Evolutionary conservation across 2,329 filamentous ascomycete species (phyloP).

Genomic region (Knufia petricola): DNA sequence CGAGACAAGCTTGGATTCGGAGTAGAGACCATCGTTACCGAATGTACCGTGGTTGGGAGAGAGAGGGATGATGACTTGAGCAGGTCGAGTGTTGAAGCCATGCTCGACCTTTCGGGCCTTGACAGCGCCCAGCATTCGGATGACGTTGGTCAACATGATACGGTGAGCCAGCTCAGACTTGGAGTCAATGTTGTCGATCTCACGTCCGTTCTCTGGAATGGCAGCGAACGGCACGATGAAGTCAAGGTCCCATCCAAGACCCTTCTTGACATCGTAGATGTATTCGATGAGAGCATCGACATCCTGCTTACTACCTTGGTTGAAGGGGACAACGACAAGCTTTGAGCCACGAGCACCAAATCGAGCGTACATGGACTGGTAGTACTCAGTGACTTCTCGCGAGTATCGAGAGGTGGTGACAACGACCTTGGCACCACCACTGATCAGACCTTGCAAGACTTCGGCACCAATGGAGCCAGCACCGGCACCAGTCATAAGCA

Average conservation of each 20-base stretch:
- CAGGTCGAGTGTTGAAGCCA: conserved; percentile 88
- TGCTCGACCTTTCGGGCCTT: conserved; percentile 82
- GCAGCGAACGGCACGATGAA: conserved; percentile 93
- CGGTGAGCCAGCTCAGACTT: conserved; percentile 96
- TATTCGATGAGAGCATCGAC: conserved; percentile 89
- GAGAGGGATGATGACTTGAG: conserved; percentile 88
- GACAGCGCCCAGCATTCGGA: conserved; percentile 80
- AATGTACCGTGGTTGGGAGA: conserved; percentile 99
- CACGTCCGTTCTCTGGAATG: conserved; percentile 93
- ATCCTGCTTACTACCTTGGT: conserved; percentile 97
- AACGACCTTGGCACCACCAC: conserved; percentile 90
- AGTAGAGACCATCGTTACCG: conserved; percentile 94
- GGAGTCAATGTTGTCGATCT: conserved; percentile 93
- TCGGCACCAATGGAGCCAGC: conserved; percentile 96
- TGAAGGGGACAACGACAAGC: conserved; percentile 96
- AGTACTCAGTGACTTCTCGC: conserved; percentile 95
- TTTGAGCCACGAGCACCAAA: conserved; percentile 90
- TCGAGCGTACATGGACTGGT: conserved; percentile 95
- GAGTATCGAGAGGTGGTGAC: conserved; percentile 97
- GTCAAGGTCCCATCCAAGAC: conserved; percentile 96
- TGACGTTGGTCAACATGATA: conserved; percentile 96
- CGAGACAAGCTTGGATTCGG: conserved; percentile 93
- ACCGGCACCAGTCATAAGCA: conserved; percentile 95
- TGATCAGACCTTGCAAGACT: conserved; percentile 89
- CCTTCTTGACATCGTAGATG: conserved; percentile 93